These are phyloP conservation scores for Tulasnella sp. DNA, from an alignment of 768 basidiomycete species.

Conservation along the genomic window DNA sequence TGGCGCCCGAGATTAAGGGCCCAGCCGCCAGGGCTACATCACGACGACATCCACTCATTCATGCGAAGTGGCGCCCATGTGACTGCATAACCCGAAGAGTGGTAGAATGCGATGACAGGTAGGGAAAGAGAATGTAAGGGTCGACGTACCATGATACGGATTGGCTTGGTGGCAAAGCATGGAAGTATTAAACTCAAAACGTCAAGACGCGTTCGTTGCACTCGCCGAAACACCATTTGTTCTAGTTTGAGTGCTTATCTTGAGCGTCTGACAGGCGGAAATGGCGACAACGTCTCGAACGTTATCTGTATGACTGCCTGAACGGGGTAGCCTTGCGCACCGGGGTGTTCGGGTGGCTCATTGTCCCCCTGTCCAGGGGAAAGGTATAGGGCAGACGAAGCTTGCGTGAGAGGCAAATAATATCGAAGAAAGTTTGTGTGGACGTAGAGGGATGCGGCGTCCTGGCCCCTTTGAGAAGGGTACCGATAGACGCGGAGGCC, in stretches of 20 bases:
- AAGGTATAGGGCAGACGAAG: too few species aligned
- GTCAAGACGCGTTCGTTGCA: not conserved
- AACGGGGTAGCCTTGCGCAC: not conserved
- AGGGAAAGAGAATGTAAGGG: not conserved
- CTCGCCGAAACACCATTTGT: not conserved
- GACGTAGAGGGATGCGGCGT: too few species aligned
- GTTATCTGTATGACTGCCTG: not conserved
- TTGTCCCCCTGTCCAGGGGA: too few species aligned
- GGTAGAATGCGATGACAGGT: not conserved
- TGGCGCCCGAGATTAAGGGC: not conserved
- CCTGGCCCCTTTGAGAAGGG: too few species aligned
- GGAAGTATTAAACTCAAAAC: slow-evolving; percentile 4
- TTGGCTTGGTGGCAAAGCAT: not conserved
- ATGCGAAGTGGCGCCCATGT: slow-evolving; percentile 1
- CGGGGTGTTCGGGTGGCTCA: slow-evolving; percentile 6
- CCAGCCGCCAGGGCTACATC: not conserved
- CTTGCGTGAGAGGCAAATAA: too few species aligned
- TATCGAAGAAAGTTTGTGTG: too few species aligned
- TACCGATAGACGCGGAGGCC: too few species aligned
- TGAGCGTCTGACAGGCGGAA: not conserved
- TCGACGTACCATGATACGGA: slow-evolving; percentile 1
- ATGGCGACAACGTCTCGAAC: not conserved
- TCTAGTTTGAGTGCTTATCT: slow-evolving; percentile 1
- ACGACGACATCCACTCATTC: slow-evolving; percentile 1
- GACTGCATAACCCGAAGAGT: not conserved